Percentiles rank a stretch among this genome's conserved stretches.
These are phyloP conservation scores for Populus davidiana DNA, from an alignment of 345 rosid species.

Conservation along the genomic window DNA sequence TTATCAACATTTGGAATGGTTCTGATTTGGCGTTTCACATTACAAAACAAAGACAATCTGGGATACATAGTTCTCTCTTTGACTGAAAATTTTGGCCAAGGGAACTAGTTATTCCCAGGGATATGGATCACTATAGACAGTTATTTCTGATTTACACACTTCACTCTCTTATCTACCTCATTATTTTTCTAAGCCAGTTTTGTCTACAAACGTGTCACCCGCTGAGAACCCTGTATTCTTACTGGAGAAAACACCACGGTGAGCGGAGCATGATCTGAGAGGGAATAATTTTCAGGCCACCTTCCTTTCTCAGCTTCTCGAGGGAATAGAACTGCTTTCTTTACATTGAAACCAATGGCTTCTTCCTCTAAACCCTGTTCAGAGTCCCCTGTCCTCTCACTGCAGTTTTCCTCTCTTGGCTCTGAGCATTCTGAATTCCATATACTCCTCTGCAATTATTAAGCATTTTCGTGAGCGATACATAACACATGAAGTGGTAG, in stretches of 20 bases:
- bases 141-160: not conserved
- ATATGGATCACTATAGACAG: not conserved
- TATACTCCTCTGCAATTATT: slow-evolving; percentile 17
- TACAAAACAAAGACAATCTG: not conserved
- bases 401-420: slow-evolving; percentile 10
- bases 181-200: not conserved
- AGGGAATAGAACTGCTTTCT: slow-evolving; percentile 71
- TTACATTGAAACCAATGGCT: slow-evolving; percentile 60
- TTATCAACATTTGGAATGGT: not conserved
- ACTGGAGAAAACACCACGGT: slow-evolving; percentile 71
- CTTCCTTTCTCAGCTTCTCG: slow-evolving; percentile 70
- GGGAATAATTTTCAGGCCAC: slow-evolving; percentile 75
- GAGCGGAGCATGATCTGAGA: slow-evolving; percentile 75
- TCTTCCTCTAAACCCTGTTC: slow-evolving; percentile 7
- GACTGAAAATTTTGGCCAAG: slow-evolving; percentile 7
- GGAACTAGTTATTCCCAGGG: not conserved
- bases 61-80: not conserved
- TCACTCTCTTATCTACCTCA: not conserved
- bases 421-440: slow-evolving; percentile 16
- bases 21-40: not conserved
- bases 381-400: not conserved
- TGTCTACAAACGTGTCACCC: not conserved
- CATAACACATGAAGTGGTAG: not conserved
- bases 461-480: not conserved
- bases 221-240: slow-evolving; percentile 48